Evolutionary conservation across 768 basidiomycete genomes (phyloP), one percentile per base, ranked within the genome.

Genomic region (Russula foetens): DNA sequence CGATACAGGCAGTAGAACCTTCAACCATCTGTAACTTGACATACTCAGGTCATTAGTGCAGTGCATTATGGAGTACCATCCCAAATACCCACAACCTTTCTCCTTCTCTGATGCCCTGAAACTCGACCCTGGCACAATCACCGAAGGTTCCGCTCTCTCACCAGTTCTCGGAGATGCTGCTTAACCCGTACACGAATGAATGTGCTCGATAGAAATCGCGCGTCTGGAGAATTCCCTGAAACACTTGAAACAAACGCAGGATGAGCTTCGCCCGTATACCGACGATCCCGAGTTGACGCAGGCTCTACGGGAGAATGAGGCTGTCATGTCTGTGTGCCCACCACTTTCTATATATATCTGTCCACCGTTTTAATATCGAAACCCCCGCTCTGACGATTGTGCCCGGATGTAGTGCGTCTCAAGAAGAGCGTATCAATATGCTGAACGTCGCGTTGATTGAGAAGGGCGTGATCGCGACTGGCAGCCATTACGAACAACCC

Each of bases 11-110:
- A 5, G 4, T 33, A 11, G 9, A 35, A 11, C 35, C 35, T 11
- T 12, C 9, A 33, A 4, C 31, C 31, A 35, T 35, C 51, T 26
- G 17, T 26, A 53, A 41, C 24, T 53, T 45, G 31, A 24, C 31
- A 17, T 26, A 44, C 28, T 7, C 47, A 17, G 35, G 17, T 28
- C 9, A 29, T 28, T 8, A 43, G 35, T 35, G 26, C 12, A 23
- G 14, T 44, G 28, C 33, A 52, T 19, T 60, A 86, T 88, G 86
- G 84, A 87, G 46, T 89, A 83, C 71, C 74, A 65, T 49, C 85
- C 88, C 38, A 82, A 80, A 44, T 83, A 86, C 71, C 64, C 76
- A 11, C 90, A 93, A 65, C 91, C 90, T 1, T 93, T 92, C 71
- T 82, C 88, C 7, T 69, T 90, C 35, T 67, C 73, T 35, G 81